Evolutionary conservation across 129 eudicot genomes (phyloP).

Genomic region (sunflower (Helianthus annuus)): DNA sequence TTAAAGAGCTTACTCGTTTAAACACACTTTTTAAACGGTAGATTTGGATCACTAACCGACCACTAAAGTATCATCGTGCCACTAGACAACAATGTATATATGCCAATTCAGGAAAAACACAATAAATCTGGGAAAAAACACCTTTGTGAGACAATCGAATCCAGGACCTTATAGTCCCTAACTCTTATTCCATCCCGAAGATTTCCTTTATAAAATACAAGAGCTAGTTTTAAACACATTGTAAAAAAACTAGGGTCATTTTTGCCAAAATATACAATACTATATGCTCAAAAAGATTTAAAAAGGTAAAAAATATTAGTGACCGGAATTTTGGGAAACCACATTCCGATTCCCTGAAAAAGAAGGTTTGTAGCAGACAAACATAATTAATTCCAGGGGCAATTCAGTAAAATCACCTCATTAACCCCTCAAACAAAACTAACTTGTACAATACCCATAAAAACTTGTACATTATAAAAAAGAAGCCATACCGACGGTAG

Average conservation of each 20-base stretch:
- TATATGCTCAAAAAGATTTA: neutral
- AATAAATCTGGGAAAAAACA: no score
- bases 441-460: neutral
- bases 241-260: neutral
- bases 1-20: no score
- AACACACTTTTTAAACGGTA: no score
- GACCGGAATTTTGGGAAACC: constrained; percentile 15
- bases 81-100: no score
- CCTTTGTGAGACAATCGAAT: no score
- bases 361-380: constrained; percentile 5
- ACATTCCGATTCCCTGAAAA: neutral
- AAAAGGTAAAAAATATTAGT: neutral
- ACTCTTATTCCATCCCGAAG: no score
- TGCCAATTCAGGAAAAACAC: no score
- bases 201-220: neutral
- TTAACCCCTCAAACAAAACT: no score
- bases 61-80: no score
- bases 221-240: neutral
- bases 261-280: neutral
- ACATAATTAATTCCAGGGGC: constrained; percentile 4
- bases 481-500: constrained; percentile 61
- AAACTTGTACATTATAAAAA: constrained; percentile 13
- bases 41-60: no score
- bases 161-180: no score
- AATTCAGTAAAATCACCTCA: neutral